A percentile compares a stretch with the other conserved stretches of the same genome.
Conservation (phyloP, 1,139 yeast genomes). For the Candida tetrigidarum region DNA sequence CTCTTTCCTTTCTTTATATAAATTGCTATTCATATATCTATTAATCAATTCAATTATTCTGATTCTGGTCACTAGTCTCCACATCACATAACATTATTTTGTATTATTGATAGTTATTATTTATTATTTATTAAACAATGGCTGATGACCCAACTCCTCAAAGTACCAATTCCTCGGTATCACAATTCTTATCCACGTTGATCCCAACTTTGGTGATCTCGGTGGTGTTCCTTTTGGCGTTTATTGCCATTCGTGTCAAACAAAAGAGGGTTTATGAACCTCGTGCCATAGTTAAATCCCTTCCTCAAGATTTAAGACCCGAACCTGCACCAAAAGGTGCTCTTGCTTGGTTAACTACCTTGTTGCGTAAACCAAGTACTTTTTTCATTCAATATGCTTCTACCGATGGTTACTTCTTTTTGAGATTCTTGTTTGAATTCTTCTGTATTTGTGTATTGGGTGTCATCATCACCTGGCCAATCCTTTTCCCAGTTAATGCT, state of each 20-base stretch:
- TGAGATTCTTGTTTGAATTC: constrained; percentile 74
- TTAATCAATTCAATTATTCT: too few species aligned
- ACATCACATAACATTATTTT: too few species aligned
- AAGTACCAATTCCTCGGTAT: constrained; percentile 25
- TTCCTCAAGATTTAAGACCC: constrained; percentile 49
- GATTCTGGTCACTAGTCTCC: too few species aligned
- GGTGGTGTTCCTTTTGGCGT: constrained; percentile 55
- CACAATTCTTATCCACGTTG: constrained; percentile 44
- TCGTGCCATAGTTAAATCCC: constrained; percentile 52
- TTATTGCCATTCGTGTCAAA: constrained; percentile 66
- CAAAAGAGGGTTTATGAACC: constrained; percentile 83
- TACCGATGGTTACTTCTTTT: constrained; percentile 85
- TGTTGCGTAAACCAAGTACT: constrained; percentile 61
- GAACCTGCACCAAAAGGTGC: constrained; percentile 61
- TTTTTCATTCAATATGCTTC: constrained; percentile 81
- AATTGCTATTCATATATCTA: neutral
- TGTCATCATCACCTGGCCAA: constrained; percentile 70
- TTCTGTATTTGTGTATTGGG: constrained; percentile 64
- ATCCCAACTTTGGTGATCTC: constrained; percentile 53
- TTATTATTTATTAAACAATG: constrained; percentile 1
- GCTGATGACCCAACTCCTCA: constrained; percentile 8
- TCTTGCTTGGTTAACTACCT: constrained; percentile 56
- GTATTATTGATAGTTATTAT: too few species aligned
- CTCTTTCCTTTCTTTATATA: neutral
- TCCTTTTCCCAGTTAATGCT: constrained; percentile 86